phyloP scores from a whole-genome alignment of 164 flowering plant genomes.

The Liriodendron chinense region DNA sequence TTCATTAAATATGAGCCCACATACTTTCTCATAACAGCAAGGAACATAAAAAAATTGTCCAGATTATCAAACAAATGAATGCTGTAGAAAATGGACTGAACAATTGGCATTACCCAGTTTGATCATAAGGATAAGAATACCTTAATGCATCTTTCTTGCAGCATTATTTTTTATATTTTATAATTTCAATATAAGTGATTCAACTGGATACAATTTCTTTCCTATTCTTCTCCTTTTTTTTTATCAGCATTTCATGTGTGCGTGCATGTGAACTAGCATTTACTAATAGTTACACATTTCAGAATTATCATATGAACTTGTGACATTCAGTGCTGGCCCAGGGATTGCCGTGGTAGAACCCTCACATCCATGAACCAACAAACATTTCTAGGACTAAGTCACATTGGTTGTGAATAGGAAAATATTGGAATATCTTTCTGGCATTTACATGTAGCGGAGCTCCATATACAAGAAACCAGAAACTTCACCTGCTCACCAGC shows the following conservation, averaged over 20 bases:
- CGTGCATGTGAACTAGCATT: not conserved
- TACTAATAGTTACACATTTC: not conserved
- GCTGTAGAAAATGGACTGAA: not conserved
- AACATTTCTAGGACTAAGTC: not conserved
- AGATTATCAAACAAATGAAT: not conserved
- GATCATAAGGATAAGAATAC: not conserved
- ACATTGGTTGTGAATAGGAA: not conserved
- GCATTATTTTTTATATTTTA: not conserved
- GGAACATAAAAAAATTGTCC: not conserved
- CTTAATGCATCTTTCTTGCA: not conserved
- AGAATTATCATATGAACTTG: not conserved
- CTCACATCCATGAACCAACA: not conserved
- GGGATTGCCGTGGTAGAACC: not conserved
- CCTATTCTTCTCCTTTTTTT: too few relatives aligned
- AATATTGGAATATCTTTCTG: not conserved
- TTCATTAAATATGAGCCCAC: not conserved
- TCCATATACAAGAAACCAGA: not conserved
- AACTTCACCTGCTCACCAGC: conserved; percentile 84
- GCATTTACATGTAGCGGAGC: not conserved
- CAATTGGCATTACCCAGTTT: not conserved
- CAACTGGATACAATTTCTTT: not conserved
- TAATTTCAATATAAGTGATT: not conserved
- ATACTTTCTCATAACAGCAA: not conserved
- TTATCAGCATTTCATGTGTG: not conserved
- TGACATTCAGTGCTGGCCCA: too few relatives aligned